Evolutionary conservation across 805 yeast species (phyloP).

Genomic region (Schwanniomyces vanrijiae): DNA sequence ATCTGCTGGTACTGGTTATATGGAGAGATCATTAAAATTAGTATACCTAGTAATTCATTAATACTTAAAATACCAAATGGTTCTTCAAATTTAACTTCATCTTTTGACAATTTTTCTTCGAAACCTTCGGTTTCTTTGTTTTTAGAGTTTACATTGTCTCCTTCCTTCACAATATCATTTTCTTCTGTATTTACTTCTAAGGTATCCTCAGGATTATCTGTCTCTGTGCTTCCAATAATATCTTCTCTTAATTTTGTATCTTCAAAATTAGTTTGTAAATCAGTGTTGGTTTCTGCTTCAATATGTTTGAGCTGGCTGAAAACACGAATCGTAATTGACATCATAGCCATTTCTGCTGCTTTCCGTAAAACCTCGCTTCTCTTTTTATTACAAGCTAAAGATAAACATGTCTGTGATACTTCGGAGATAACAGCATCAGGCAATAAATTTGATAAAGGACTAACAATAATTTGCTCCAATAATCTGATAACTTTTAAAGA

Average conservation of each 20-base stretch:
- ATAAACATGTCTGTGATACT: conserved; percentile 85
- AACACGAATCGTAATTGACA: conserved; percentile 64
- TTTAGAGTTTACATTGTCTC: background rate
- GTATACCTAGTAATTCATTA: conserved; percentile 71
- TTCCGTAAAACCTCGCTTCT: conserved; percentile 86
- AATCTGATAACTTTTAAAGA: conserved; percentile 77
- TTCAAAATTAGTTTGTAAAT: conserved; percentile 49
- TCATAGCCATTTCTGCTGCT: conserved; percentile 83
- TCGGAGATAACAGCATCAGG: conserved; percentile 85
- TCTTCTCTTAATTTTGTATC: conserved; percentile 57
- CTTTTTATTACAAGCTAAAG: conserved; percentile 88
- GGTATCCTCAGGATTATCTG: conserved; percentile 1
- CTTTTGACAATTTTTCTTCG: background rate
- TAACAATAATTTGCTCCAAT: conserved; percentile 62
- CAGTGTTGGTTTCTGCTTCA: conserved; percentile 44
- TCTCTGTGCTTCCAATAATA: conserved; percentile 50
- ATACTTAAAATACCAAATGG: conserved; percentile 76
- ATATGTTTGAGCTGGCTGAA: conserved; percentile 61
- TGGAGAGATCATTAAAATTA: conserved; percentile 80
- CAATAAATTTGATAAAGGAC: conserved; percentile 63
- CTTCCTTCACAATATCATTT: too few relatives aligned
- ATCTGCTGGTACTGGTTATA: conserved; percentile 81
- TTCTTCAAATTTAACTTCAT: conserved; percentile 19
- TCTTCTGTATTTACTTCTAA: background rate
- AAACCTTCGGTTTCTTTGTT: background rate